Evolutionary conservation across 495 filamentous ascomycete genomes (phyloP), one percentile per base, ranked within the genome.

Genomic region (Letharia lupina): DNA sequence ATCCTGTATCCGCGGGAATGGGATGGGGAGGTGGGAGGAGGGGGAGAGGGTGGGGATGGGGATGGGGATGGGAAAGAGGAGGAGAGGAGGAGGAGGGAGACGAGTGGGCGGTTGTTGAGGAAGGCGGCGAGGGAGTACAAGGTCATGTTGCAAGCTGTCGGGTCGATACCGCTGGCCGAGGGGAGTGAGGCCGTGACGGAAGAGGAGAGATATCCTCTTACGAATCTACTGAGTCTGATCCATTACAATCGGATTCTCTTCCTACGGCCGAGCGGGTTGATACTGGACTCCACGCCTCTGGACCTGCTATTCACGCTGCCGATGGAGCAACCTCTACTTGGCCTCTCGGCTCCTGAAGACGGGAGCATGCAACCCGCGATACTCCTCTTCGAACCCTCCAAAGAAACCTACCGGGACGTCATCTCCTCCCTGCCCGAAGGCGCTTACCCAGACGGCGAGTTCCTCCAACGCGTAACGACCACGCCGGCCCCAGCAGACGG

Each of bases 1-100:
- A 65, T 82, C 31, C 48, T 82, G 69, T 82, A 81, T 68, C 80
- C 80, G 23, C 69, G 67, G 56, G 70, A 67, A 9, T 81, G 79
- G 79, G 70, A 77, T 45, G 66, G 20, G 20, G 56, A 48, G 50
- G 28, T 15, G 18, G 45, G 10, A 63, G 65, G 45, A 63, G 15
- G 31, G 20, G 28, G 41, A 40, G 15, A 54, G 61, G 67, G 56
- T 13, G 23, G 23, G 10, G 47, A 68, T 67, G 23, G 80, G 72
- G 20, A 79, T 48, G 16, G 44, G 23, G 23, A 28, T 28, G 23
- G 23, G 16, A 11, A 9, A 59, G 39, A 18, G 68, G 50, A 12
- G 2, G 44, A 23, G 73, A 77, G 65, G 70, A 73, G 33, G 66
- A 44, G 33, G 44, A 59, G 28, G 48, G 70, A 69, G 33, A 81